Evolutionary conservation across 1,284 basidiomycete species (phyloP).

Genomic region (Acaromyces ingoldii): DNA sequence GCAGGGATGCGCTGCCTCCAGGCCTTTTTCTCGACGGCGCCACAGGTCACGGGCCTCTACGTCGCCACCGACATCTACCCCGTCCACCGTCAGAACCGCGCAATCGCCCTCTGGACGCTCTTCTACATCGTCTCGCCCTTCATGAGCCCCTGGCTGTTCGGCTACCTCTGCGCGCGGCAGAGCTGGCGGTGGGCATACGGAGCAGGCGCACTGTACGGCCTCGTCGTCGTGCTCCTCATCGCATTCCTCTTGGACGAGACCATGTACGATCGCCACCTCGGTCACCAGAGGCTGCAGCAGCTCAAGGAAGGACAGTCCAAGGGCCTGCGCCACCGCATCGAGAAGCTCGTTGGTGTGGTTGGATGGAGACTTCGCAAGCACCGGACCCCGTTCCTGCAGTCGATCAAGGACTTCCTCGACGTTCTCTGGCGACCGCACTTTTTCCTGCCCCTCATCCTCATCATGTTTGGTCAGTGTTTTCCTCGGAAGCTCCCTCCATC

Average conservation of each 20-base stretch:
- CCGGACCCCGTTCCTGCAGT: slow-evolving; percentile 59
- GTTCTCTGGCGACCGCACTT: background rate
- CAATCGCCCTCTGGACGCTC: background rate
- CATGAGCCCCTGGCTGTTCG: slow-evolving; percentile 65
- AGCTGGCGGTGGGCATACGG: slow-evolving; percentile 69
- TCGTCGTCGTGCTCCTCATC: slow-evolving; percentile 60
- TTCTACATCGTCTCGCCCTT: slow-evolving; percentile 49
- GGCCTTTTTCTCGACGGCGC: slow-evolving; percentile 63
- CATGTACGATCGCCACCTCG: slow-evolving; percentile 65
- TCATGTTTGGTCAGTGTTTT: too few species aligned
- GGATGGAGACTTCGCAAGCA: slow-evolving; percentile 63
- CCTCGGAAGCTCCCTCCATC: too few species aligned
- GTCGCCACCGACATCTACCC: slow-evolving; percentile 57
- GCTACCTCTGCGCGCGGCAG: slow-evolving; percentile 60
- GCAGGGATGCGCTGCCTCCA: slow-evolving; percentile 67
- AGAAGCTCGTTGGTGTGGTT: slow-evolving; percentile 65
- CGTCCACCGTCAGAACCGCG: slow-evolving; percentile 18
- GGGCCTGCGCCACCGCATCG: slow-evolving; percentile 59
- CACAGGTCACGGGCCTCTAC: slow-evolving; percentile 31
- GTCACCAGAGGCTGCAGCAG: too few species aligned
- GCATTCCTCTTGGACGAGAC: slow-evolving; percentile 63
- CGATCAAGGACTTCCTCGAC: slow-evolving; percentile 55
- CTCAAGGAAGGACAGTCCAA: slow-evolving; percentile 56
- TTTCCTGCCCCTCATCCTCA: background rate
- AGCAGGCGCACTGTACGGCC: slow-evolving; percentile 61